Conservation (phyloP, 2,329 filamentous ascomycete genomes). For the Trichoderma hamatum region DNA sequence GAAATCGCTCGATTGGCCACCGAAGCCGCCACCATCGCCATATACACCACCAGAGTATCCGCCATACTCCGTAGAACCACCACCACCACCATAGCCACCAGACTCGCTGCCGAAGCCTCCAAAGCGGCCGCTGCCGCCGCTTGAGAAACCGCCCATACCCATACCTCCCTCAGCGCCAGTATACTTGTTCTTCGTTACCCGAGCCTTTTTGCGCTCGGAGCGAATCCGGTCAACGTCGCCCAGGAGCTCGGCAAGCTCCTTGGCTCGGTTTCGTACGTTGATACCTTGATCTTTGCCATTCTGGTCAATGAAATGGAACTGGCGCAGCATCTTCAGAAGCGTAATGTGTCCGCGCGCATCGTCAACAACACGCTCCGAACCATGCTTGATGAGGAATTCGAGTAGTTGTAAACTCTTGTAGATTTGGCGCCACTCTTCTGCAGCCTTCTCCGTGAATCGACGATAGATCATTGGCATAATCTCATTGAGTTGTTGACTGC, state of each 20-base stretch:
- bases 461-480: conserved; percentile 99
- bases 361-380: conserved; percentile 95
- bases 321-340: conserved; percentile 94
- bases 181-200: conserved; percentile 90
- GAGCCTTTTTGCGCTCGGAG: conserved; percentile 83
- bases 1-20: conserved; percentile 72
- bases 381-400: conserved; percentile 97
- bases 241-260: conserved; percentile 92
- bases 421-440: conserved; percentile 98
- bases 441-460: conserved; percentile 96
- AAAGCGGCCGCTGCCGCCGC: conserved; percentile 63
- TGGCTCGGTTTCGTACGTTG: conserved; percentile 95
- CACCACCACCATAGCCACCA: conserved; percentile 63
- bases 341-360: conserved; percentile 95
- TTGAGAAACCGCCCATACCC: conserved; percentile 60
- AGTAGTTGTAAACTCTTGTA: conserved; percentile 97
- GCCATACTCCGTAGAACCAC: conserved; percentile 52
- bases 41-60: conserved; percentile 76
- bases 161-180: conserved; percentile 86
- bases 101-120: conserved; percentile 92
- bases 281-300: conserved; percentile 99
- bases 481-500: conserved; percentile 79
- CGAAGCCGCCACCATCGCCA: conserved; percentile 93
- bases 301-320: conserved; percentile 94
- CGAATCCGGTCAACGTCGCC: conserved; percentile 88